Base-by-base conservation (phyloP, 2,329 filamentous ascomycete genomes). In the Hypoxylon sp. region DNA sequence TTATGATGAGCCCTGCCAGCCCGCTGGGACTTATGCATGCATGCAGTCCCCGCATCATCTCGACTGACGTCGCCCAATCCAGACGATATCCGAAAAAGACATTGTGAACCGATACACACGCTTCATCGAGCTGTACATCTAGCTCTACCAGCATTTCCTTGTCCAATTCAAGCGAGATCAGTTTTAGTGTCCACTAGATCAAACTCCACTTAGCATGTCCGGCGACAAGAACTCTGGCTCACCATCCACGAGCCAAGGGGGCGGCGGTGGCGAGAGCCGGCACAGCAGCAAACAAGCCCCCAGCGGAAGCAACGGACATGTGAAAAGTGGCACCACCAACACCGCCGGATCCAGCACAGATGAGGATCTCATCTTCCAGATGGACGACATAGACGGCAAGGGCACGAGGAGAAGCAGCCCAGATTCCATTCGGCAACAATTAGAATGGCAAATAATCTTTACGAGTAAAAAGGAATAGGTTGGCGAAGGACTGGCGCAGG, bases 331-430 rank as follows among this genome's bases (percentile, higher is more conserved):
- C 20, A 56, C 28, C 28, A 47, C 5, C 1, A 37, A 51, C n/a
- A 55, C 32, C 22, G 19, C 53, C 7, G 46, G 34, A 19, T 43
- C 61, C 13, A 53, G 52, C 17, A 28, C 43, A 24, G 64, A 67
- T 19, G 64, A 67, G 8, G 64, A 67, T 0, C 47, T 67, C 26
- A 55, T 67, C 44, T 67, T 67, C 26, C 56, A 54, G 39, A 61
- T 67, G 19, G 64, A 67, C 57, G 64, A 64, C 7, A 57, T 58
- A 6, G 17, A 54, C 13, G 24, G 34, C 13, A 28, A 37, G 17
- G 34, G 20, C 3, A 15, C 48, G 13, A 48, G 52, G 34, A 20
- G 13, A 48, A 43, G 47, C 10, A 13, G 11, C 11, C 3, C 32
- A 15, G 32, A 34, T 15, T 15, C 32, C 57, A 53, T 19, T 55